These are phyloP conservation scores for Senna siamea DNA, from an alignment of 306 rosid species.

Conservation along the genomic window DNA sequence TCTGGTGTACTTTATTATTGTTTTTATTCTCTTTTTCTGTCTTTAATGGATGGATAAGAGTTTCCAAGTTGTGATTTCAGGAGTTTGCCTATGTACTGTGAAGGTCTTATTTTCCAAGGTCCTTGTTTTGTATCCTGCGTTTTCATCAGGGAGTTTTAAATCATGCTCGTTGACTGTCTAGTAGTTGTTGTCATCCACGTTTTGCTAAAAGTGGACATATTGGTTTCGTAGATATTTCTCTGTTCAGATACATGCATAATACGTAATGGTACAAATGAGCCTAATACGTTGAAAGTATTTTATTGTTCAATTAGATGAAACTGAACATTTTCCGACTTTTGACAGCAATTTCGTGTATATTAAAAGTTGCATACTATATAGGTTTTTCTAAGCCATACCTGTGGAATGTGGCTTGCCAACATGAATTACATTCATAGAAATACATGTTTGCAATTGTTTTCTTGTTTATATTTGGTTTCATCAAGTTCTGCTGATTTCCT, in stretches of 20 bases:
- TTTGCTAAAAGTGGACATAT: too few relatives aligned
- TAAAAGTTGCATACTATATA: neutral
- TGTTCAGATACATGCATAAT: neutral
- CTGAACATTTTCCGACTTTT: neutral
- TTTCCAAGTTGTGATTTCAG: slow-evolving; percentile 5
- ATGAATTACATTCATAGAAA: neutral
- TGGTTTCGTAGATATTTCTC: neutral
- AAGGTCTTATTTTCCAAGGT: neutral
- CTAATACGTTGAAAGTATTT: neutral
- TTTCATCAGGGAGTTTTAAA: neutral
- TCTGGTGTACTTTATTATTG: neutral
- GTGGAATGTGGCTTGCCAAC: neutral
- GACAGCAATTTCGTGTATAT: neutral
- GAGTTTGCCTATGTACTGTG: neutral
- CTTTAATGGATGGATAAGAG: neutral
- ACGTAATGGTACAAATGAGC: neutral
- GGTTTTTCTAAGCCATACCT: neutral
- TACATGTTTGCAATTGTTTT: slow-evolving; percentile 4
- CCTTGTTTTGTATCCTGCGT: neutral
- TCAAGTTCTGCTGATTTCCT: neutral
- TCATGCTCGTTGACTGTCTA: slow-evolving; percentile 8
- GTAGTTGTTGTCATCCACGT: neutral
- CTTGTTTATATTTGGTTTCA: neutral
- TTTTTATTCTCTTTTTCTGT: neutral
- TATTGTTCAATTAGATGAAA: slow-evolving; percentile 1